Conservation (phyloP, 2,329 filamentous ascomycete genomes). For the Cytospora piceicola region DNA sequence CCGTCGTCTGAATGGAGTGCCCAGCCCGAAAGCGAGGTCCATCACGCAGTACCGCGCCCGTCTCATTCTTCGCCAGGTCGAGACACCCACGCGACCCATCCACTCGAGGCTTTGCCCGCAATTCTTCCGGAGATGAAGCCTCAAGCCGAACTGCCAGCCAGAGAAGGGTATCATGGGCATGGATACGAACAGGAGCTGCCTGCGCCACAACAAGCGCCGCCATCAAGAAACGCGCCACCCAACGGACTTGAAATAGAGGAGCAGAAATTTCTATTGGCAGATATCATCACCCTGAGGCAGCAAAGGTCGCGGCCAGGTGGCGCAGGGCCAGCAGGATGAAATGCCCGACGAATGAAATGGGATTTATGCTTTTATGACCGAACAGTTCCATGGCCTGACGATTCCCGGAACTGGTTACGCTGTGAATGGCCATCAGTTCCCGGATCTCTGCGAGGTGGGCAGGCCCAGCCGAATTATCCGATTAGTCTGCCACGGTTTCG, state of each 20-base stretch:
- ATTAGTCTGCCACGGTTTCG: background rate
- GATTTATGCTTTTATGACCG: background rate
- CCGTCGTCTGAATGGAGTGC: conserved; percentile 24
- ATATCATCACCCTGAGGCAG: conserved; percentile 25
- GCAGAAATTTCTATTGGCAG: conserved; percentile 28
- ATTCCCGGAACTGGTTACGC: background rate
- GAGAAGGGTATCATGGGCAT: conserved; percentile 21
- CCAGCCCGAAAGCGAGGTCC: conserved; percentile 19
- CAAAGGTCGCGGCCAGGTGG: conserved; percentile 12
- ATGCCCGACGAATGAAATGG: background rate
- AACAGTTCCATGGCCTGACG: background rate
- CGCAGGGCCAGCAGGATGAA: conserved; percentile 25
- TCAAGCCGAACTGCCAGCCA: conserved; percentile 28
- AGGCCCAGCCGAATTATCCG: background rate
- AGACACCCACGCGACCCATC: background rate
- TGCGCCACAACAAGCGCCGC: conserved; percentile 27
- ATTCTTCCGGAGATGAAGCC: conserved; percentile 28
- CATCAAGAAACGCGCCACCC: conserved; percentile 20
- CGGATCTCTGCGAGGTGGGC: background rate
- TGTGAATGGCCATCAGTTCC: background rate
- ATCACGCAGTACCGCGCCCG: conserved; percentile 3
- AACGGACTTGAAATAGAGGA: conserved; percentile 28
- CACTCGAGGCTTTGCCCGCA: conserved; percentile 24
- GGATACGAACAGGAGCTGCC: conserved; percentile 29
- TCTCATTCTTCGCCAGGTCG: background rate